These are phyloP conservation scores for Sporothrix brasiliensis DNA, from an alignment of 2,329 filamentous ascomycete species.

Conservation along the genomic window DNA sequence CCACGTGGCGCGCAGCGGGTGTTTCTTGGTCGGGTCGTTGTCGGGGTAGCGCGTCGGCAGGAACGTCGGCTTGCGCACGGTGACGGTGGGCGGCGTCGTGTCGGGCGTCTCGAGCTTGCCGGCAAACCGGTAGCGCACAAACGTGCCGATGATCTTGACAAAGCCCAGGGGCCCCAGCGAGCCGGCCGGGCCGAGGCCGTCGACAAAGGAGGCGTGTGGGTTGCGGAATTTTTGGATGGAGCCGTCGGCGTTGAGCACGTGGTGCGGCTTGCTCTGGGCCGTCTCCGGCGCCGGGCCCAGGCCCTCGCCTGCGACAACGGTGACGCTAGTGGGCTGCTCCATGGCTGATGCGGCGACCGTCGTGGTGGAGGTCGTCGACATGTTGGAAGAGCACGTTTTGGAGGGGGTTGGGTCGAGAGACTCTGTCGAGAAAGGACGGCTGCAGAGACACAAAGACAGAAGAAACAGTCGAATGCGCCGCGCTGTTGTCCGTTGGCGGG, in stretches of 20 bases:
- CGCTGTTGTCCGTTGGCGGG: not conserved
- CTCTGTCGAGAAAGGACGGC: not conserved
- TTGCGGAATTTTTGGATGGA: constrained; percentile 53
- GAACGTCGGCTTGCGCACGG: constrained; percentile 69
- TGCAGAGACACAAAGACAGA: not conserved
- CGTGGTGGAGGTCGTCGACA: not conserved
- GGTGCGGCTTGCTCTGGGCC: constrained; percentile 52
- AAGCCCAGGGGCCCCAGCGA: constrained; percentile 9
- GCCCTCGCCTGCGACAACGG: constrained; percentile 23
- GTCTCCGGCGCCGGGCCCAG: constrained; percentile 44
- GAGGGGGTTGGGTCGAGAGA: not conserved
- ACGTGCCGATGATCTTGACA: constrained; percentile 40
- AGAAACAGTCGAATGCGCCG: not conserved
- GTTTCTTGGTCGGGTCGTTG: not conserved
- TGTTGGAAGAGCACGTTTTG: not conserved
- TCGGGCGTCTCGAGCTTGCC: constrained; percentile 56
- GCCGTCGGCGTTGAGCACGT: constrained; percentile 50
- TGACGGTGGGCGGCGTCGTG: constrained; percentile 66
- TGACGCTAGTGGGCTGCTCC: constrained; percentile 29
- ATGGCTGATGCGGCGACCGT: constrained; percentile 15
- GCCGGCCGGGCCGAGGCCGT: constrained; percentile 35
- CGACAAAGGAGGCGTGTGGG: constrained; percentile 52
- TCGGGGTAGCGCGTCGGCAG: constrained; percentile 60
- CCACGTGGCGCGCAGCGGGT: constrained; percentile 78
- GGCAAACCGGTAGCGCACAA: constrained; percentile 40